Conservation (phyloP, 768 basidiomycete species). For the Panellus pusillus region DNA sequence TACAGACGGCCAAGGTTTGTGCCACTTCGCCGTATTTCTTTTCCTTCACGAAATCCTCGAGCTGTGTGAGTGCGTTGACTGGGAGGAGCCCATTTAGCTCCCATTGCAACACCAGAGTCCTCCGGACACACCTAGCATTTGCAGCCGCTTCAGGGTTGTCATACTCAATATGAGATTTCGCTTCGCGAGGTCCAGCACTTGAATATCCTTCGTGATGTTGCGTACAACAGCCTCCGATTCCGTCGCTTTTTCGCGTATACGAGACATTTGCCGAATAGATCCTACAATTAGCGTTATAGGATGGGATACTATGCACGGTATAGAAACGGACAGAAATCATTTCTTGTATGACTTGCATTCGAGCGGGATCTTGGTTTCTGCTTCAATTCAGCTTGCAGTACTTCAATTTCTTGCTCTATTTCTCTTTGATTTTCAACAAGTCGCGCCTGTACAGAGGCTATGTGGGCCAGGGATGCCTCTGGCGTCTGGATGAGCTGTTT, state of each 20-base stretch:
- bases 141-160: conserved; percentile 85
- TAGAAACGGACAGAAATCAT: conserved; percentile 80
- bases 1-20: conserved; percentile 68
- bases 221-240: conserved; percentile 96
- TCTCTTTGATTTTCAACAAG: conserved; percentile 69
- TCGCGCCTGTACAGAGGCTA: conserved; percentile 68
- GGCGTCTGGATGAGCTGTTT: conserved; percentile 15
- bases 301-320: not conserved
- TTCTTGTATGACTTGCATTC: conserved; percentile 90
- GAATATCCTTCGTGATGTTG: conserved; percentile 95
- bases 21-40: conserved; percentile 83
- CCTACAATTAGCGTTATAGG: conserved; percentile 46
- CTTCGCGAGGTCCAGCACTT: conserved; percentile 90
- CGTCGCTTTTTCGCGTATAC: conserved; percentile 93
- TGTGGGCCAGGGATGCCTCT: conserved; percentile 77
- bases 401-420: conserved; percentile 70
- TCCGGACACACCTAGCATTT: conserved; percentile 80
- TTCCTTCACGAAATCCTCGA: conserved; percentile 76
- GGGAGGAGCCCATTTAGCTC: not conserved
- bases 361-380: conserved; percentile 81
- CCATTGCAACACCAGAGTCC: not conserved
- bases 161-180: conserved; percentile 88
- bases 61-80: conserved; percentile 83
- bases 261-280: conserved; percentile 94
- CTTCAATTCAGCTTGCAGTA: conserved; percentile 65